These are phyloP conservation scores for Cucurbita pepo DNA, from an alignment of 306 rosid species.

Conservation along the genomic window DNA sequence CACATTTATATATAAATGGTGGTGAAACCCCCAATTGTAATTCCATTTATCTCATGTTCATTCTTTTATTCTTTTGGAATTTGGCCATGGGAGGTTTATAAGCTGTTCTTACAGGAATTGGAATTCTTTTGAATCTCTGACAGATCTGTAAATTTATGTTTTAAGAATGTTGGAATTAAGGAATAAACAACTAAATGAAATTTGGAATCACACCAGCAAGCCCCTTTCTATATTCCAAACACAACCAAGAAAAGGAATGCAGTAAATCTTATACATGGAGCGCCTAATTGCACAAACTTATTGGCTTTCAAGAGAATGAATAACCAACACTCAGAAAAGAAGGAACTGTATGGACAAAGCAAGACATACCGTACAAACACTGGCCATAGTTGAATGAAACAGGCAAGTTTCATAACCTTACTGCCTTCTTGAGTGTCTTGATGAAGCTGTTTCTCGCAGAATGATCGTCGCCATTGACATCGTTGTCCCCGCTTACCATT, in stretches of 20 bases:
- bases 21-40: neutral
- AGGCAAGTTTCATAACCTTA: conserved; percentile 28
- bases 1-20: neutral
- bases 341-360: neutral
- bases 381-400: neutral
- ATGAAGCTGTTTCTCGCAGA: conserved; percentile 31
- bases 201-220: neutral
- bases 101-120: no score
- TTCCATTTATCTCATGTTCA: neutral
- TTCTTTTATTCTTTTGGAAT: neutral
- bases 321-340: conserved; percentile 9
- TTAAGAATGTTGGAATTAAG: neutral
- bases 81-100: neutral
- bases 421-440: conserved; percentile 57
- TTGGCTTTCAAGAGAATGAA: conserved; percentile 8
- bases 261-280: conserved; percentile 3
- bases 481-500: conserved; percentile 28
- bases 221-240: neutral
- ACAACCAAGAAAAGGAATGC: conserved; percentile 22
- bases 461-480: conserved; percentile 15
- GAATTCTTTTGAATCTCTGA: no score
- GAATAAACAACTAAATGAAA: neutral
- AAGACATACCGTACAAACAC: neutral
- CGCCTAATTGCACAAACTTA: conserved; percentile 11
- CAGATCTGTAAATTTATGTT: neutral